These are phyloP conservation scores for Alnus glutinosa DNA, from an alignment of 306 rosid genomes.

Conservation along the genomic window DNA sequence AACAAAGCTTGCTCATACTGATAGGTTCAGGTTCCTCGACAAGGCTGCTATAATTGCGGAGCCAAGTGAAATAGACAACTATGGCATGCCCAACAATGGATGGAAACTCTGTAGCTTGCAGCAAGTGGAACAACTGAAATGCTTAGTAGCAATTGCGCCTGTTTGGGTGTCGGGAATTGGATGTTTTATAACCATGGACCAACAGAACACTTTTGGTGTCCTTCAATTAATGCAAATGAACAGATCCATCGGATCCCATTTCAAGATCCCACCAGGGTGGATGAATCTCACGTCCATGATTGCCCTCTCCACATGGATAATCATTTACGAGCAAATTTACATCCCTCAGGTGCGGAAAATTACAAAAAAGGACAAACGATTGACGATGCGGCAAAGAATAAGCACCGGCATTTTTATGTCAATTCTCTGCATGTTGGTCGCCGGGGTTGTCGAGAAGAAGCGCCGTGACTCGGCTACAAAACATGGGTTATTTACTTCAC, in stretches of 20 bases:
- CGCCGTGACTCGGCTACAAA: slow-evolving; percentile 53
- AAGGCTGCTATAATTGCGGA: slow-evolving; percentile 58
- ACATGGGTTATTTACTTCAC: slow-evolving; percentile 38
- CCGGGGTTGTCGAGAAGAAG: slow-evolving; percentile 57
- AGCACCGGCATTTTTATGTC: slow-evolving; percentile 62
- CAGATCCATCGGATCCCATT: slow-evolving; percentile 55
- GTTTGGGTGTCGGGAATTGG: slow-evolving; percentile 71
- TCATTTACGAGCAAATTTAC: slow-evolving; percentile 55
- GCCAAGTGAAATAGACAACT: slow-evolving; percentile 45
- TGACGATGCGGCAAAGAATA: slow-evolving; percentile 53
- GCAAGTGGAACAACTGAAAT: slow-evolving; percentile 74
- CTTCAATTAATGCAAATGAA: slow-evolving; percentile 67
- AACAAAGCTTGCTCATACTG: slow-evolving; percentile 39
- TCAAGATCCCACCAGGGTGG: slow-evolving; percentile 80
- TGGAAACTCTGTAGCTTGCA: slow-evolving; percentile 78
- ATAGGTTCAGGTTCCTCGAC: slow-evolving; percentile 61
- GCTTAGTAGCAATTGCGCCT: slow-evolving; percentile 61
- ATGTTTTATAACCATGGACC: slow-evolving; percentile 56
- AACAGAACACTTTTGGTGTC: slow-evolving; percentile 67
- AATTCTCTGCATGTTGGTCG: slow-evolving; percentile 58
- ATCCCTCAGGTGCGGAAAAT: slow-evolving; percentile 32
- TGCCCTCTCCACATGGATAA: slow-evolving; percentile 74
- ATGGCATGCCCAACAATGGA: slow-evolving; percentile 45
- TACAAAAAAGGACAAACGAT: slow-evolving; percentile 33
- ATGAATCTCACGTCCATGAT: slow-evolving; percentile 54